Conservation (phyloP, 2,329 filamentous ascomycete genomes). For the Tolypocladium paradoxum region DNA sequence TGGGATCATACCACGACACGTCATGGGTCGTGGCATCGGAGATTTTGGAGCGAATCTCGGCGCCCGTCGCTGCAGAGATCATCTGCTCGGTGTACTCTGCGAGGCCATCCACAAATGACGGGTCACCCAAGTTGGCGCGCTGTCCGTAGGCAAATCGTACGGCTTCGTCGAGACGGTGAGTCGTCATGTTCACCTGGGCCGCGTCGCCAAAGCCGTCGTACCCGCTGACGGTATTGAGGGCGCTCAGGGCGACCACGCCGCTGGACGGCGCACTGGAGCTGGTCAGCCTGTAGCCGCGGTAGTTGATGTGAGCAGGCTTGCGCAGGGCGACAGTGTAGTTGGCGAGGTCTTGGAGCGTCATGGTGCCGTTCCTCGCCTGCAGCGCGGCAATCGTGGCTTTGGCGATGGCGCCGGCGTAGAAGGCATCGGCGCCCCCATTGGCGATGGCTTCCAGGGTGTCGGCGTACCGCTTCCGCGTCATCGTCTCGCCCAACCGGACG, state of each 20-base stretch:
- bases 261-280: conserved; percentile 60
- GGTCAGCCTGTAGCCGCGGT: conserved; percentile 60
- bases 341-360: conserved; percentile 61
- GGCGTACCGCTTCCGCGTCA: conserved; percentile 65
- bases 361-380: conserved; percentile 55
- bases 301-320: conserved; percentile 48
- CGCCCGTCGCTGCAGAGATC: conserved; percentile 51
- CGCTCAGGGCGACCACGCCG: conserved; percentile 60
- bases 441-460: conserved; percentile 63
- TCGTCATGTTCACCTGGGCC: conserved; percentile 46
- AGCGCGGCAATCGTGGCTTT: conserved; percentile 59
- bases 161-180: conserved; percentile 73
- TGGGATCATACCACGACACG: conserved; percentile 32
- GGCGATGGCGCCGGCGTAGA: conserved; percentile 61
- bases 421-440: conserved; percentile 51
- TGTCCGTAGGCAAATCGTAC: conserved; percentile 73
- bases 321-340: conserved; percentile 62
- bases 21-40: conserved; percentile 27
- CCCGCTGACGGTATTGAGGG: conserved; percentile 63
- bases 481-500: conserved; percentile 57
- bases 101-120: conserved; percentile 52
- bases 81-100: conserved; percentile 50
- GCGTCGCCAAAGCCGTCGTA: conserved; percentile 54
- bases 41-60: conserved; percentile 37
- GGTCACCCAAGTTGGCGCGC: conserved; percentile 66